A percentile compares a stretch with the other conserved stretches of the same genome.
phyloP scores from a whole-genome alignment of 768 basidiomycete genomes.

The Trametes cubensis region DNA sequence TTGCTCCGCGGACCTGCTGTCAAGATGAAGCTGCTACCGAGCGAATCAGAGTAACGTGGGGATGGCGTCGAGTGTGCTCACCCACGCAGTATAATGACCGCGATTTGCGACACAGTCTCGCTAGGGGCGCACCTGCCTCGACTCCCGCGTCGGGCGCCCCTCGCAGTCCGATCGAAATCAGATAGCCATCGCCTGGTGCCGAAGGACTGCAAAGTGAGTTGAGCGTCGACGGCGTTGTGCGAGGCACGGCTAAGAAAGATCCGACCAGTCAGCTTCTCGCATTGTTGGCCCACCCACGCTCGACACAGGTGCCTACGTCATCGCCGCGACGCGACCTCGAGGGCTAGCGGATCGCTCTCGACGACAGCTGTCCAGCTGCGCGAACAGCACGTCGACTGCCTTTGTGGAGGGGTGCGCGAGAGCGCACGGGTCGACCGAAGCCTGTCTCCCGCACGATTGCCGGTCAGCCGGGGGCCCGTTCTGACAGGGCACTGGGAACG shows the following conservation, averaged over 20 bases:
- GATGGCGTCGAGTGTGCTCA: neutral
- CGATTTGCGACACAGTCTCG: neutral
- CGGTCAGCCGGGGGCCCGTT: constrained; percentile 5
- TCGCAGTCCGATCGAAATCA: neutral
- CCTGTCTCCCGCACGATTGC: constrained; percentile 3
- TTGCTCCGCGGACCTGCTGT: constrained; percentile 7
- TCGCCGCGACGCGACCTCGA: neutral
- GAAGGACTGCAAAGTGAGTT: too few species aligned
- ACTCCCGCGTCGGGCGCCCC: neutral
- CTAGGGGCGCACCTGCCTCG: neutral
- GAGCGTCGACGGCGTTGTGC: too few species aligned
- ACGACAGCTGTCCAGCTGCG: constrained; percentile 5
- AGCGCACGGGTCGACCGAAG: neutral
- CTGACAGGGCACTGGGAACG: constrained; percentile 13
- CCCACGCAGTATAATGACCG: constrained; percentile 10
- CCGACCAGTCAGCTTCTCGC: neutral
- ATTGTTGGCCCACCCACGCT: neutral
- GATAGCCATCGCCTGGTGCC: too few species aligned
- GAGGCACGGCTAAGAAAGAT: neutral
- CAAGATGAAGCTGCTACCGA: neutral
- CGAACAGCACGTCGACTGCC: constrained; percentile 8
- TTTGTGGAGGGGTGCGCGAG: neutral
- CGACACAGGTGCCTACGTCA: constrained; percentile 8
- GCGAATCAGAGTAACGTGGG: constrained; percentile 8
- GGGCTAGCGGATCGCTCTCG: constrained; percentile 11